A percentile compares a stretch with the other conserved stretches of the same genome.
phyloP scores from a whole-genome alignment of 1,139 yeast genomes.

The Geotrichum bryndzae region DNA sequence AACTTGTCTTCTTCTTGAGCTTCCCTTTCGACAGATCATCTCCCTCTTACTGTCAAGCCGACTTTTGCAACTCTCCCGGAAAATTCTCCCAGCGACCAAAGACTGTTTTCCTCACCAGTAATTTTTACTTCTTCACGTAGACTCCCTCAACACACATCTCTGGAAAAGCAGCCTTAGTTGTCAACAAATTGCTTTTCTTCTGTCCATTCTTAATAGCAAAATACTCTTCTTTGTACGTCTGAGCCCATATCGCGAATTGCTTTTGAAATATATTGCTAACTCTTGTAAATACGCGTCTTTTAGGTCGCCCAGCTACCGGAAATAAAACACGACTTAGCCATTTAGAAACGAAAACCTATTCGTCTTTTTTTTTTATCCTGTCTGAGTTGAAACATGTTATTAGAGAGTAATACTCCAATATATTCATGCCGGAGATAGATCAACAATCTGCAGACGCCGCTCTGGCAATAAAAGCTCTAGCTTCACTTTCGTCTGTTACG shows the following conservation, averaged over 20 bases:
- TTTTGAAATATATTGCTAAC: neutral
- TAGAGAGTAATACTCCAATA: conserved; percentile 3
- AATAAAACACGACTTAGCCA: neutral
- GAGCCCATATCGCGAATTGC: neutral
- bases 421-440: conserved; percentile 19
- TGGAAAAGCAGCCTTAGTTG: neutral
- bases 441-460: conserved; percentile 14
- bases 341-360: conserved; percentile 4
- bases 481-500: conserved; percentile 10
- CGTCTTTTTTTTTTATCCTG: neutral
- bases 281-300: neutral
- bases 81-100: neutral
- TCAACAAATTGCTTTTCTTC: neutral
- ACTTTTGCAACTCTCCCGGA: neutral
- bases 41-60: neutral
- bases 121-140: neutral
- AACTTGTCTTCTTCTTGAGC: neutral
- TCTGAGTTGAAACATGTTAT: conserved; percentile 10
- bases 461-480: conserved; percentile 12
- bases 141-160: neutral
- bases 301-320: neutral
- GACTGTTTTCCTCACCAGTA: neutral
- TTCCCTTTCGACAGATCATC: neutral
- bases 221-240: neutral
- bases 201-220: neutral